Evolutionary conservation across 2,329 filamentous ascomycete genomes (phyloP), one percentile per base, ranked within the genome.

Genomic region (Neonectria neomacrospora): DNA sequence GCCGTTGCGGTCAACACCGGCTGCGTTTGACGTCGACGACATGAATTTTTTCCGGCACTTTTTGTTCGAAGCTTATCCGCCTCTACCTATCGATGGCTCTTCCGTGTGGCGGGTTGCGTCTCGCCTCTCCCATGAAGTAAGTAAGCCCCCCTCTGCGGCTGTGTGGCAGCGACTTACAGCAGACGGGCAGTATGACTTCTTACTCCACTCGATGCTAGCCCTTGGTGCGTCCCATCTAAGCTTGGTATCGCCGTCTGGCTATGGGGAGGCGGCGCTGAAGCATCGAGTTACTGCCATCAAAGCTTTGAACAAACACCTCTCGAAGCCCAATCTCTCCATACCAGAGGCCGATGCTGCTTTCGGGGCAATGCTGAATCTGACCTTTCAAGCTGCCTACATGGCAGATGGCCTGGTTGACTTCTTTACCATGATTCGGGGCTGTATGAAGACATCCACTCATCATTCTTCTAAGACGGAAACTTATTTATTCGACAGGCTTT

Each of bases 41-140:
- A 77, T 86, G 72, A 78, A 81, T 20, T 83, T 85, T 72, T 86
- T 86, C 66, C 82, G 85, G 54, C 83, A 86, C 66, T 86, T 85
- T 66, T 66, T 86, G 9, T 74, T 82, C 5, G 73, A 79, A 8
- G 83, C 83, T 2, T 80, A 80, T 55, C 80, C 80, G 7, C 72
- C 79, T 2, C 54, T 81, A 0, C 80, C 80, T 2, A 70, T 81
- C 11, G 73, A 73, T 42, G 78, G 78, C 0, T 75, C 75, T 22
- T 60, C 63, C 5, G 68, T 81, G 0, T 82, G 80, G 80, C 74
- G 72, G 48, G 67, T 75, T 23, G 76, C 78, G 2, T 78, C 78
- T 1, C 70, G 75, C 14, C 73, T 81, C 28, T 78, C 79, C 2
- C 78, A 81, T 39, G 60, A 73, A 45, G 79, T 80, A 63, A 20